Base-by-base conservation (phyloP, 2,329 filamentous ascomycete genomes). In the Trichoderma citrinoviride region DNA sequence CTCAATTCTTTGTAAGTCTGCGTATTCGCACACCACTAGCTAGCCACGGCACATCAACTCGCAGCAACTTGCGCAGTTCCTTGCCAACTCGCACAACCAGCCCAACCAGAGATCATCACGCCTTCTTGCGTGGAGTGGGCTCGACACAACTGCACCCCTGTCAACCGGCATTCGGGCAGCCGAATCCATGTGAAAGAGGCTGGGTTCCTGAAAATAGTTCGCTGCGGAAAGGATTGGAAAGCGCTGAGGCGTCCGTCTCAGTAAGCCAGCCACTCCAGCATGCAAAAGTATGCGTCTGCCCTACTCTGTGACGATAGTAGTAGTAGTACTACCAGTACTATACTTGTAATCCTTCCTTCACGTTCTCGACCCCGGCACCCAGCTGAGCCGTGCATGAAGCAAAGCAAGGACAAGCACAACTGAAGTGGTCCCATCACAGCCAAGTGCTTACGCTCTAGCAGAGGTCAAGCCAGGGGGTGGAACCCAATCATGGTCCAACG, bases 371-470 rank as follows among this genome's bases (percentile, higher is more conserved):
- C 33, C 33, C 2, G 14, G 33, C 12, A 37, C 14, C 12, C 33
- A 37, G 33, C 33, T 37, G 33, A 37, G 12, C 33, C 12, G 33
- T n/a, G 33, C 10, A 5, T 14, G 33, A 29, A 29, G 33, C 33
- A 37, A 37, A 37, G 33, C 33, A 37, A 37, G 33, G 8, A 37
- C 33, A 37, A 37, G 27, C 57, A 49, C 50, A 15, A 8, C 33
- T 29, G 15, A 6, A 12, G 33, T 62, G 25, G 40, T 54, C 5
- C 49, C 58, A 27, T 15, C 47, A 25, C 46, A 25, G 2, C 49
- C 58, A 61, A 61, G 58, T 62, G 49, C 60, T 62, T 62, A 62
- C 60, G 49, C 19, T 43, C 40, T 54, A 46, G 19, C 19, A 53
- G 21, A 61, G 37, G 37, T 52, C 47, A 43, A 53, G 57, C 25